Percentiles rank a stretch among this genome's conserved stretches.
These are phyloP conservation scores for Calonectria henricotiae DNA, from an alignment of 2,329 filamentous ascomycete genomes.

Conservation along the genomic window DNA sequence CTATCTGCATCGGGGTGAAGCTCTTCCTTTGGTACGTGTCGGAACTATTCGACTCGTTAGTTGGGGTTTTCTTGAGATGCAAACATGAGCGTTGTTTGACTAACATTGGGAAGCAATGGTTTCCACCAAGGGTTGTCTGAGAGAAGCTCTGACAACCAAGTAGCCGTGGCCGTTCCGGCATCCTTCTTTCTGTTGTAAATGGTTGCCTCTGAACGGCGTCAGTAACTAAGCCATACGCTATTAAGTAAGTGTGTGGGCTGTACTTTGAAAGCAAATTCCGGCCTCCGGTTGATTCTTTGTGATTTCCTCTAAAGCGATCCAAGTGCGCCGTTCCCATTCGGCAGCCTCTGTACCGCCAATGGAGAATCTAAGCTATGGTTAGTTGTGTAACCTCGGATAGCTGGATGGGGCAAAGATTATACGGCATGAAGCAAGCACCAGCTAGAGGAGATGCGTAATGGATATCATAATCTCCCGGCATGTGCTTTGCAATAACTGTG, in stretches of 20 bases:
- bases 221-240: neutral
- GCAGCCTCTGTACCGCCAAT: conserved; percentile 26
- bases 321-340: conserved; percentile 32
- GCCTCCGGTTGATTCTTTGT: conserved; percentile 26
- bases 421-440: conserved; percentile 33
- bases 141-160: conserved; percentile 37
- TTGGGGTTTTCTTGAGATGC: neutral
- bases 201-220: conserved; percentile 26
- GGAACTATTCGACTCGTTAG: conserved; percentile 25
- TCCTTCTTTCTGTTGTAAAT: conserved; percentile 37
- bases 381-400: neutral
- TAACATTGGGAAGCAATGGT: conserved; percentile 31
- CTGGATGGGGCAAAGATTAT: neutral
- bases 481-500: conserved; percentile 33
- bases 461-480: conserved; percentile 36
- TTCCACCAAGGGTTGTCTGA: conserved; percentile 37
- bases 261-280: conserved; percentile 34
- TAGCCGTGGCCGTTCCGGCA: conserved; percentile 29
- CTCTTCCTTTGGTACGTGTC: conserved; percentile 26
- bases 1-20: conserved; percentile 27
- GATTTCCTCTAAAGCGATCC: conserved; percentile 31
- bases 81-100: neutral
- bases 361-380: conserved; percentile 13
- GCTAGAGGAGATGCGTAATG: conserved; percentile 33
- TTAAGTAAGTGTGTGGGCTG: neutral